Evolutionary conservation across 2,329 filamentous ascomycete genomes (phyloP), one percentile per base, ranked within the genome.

Genomic region (Arthrinium phaeospermum): DNA sequence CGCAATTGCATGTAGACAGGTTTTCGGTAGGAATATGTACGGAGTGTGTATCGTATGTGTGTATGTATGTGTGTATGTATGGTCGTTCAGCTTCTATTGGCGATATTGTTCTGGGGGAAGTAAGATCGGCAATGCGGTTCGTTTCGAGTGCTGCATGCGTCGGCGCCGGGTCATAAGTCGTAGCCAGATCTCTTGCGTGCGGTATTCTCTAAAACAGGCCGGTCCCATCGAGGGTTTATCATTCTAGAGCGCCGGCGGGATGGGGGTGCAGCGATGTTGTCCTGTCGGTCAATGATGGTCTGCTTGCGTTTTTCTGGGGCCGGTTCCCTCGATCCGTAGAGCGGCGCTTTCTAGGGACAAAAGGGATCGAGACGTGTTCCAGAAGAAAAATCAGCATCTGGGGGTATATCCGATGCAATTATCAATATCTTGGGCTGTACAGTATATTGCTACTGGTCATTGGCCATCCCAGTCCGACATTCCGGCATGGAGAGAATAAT

Each of bases 81-180:
- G 34, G 34, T 64, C 57, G 57, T 64, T 64, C 57, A 64, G 57
- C 57, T 64, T 64, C 57, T 41, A 41, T 64, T n/a, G 41, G 57
- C 57, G 34, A n/a, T 64, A 13, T 41, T n/a, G 57, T 64, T 64
- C 41, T 57, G 1, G 19, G 30, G 75, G 71, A 34, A 72, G 69
- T 70, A 70, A 71, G 72, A 70, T 73, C 71, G 73, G 71, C 67
- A 67, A 61, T 70, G 37, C 46, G 46, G 34, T 68, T 70, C 51
- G 49, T 51, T 37, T 57, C 41, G 34, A 30, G 51, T 46, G 47
- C 68, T 37, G 37, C 37, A 41, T 51, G 68, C 47, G 68, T 51
- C 68, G 68, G 46, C 68, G 68, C 68, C 76, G 69, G 75, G 75
- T 77, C 75, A 76, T 75, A 76, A 77, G 75, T 70, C 72, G 73